A percentile compares a stretch with the other conserved stretches of the same genome.
Conservation (phyloP, 805 yeast genomes). For the Priceomyces carsonii region DNA sequence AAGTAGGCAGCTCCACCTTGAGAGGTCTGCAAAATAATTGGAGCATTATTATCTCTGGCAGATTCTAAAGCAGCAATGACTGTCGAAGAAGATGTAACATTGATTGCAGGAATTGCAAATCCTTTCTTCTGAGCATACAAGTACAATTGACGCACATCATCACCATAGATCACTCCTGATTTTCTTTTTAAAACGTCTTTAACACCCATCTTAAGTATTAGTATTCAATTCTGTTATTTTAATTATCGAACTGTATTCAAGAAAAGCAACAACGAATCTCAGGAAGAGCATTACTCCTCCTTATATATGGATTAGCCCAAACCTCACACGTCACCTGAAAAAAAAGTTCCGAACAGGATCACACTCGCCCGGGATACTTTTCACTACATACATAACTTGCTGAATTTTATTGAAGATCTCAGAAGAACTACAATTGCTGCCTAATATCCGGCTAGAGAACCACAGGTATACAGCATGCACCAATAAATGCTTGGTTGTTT, state of each 20-base stretch:
- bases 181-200: conserved; percentile 82
- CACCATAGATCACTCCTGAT: conserved; percentile 98
- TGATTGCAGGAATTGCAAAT: conserved; percentile 97
- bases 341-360: conserved; percentile 10
- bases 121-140: conserved; percentile 90
- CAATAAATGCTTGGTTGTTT: too few species aligned
- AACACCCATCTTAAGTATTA: conserved; percentile 49
- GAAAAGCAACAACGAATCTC: not conserved
- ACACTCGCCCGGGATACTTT: conserved; percentile 12
- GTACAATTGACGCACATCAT: conserved; percentile 85
- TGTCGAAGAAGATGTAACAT: conserved; percentile 96
- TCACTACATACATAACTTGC: too few species aligned
- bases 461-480: too few species aligned
- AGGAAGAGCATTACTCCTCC: conserved; percentile 7
- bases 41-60: conserved; percentile 61
- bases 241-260: conserved; percentile 1
- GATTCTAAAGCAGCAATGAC: conserved; percentile 58
- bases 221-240: too few species aligned
- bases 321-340: conserved; percentile 7
- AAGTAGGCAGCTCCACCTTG: conserved; percentile 99
- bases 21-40: conserved; percentile 95
- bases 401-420: too few species aligned
- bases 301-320: conserved; percentile 6
- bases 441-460: too few species aligned
- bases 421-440: too few species aligned